phyloP scores from a whole-genome alignment of 2,329 filamentous ascomycete genomes.

The Didymella pomorum region DNA sequence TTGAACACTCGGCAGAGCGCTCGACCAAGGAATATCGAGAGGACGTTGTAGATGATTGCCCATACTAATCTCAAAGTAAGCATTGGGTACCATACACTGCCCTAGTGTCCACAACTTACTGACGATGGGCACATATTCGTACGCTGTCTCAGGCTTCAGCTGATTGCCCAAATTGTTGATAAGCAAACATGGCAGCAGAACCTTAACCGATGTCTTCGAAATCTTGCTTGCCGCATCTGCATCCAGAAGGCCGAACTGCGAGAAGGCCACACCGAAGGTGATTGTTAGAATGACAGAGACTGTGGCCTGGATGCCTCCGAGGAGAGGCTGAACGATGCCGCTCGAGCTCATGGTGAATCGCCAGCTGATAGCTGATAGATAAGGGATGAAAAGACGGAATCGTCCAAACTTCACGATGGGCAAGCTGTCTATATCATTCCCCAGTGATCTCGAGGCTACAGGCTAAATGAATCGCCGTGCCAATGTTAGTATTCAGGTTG shows the following conservation, averaged over 20 bases:
- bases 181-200: constrained; percentile 63
- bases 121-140: constrained; percentile 60
- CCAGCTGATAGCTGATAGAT: background rate
- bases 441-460: background rate
- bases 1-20: constrained; percentile 56
- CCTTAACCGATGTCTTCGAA: constrained; percentile 60
- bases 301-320: constrained; percentile 64
- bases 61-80: constrained; percentile 52
- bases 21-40: constrained; percentile 59
- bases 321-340: constrained; percentile 50
- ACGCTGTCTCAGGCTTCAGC: constrained; percentile 56
- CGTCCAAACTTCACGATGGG: background rate
- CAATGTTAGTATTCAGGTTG: constrained; percentile 18
- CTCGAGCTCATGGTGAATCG: constrained; percentile 12
- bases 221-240: constrained; percentile 60
- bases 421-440: background rate
- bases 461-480: constrained; percentile 6
- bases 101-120: constrained; percentile 41
- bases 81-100: background rate
- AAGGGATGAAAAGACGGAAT: background rate
- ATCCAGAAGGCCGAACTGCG: constrained; percentile 60
- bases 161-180: constrained; percentile 63
- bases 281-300: constrained; percentile 64
- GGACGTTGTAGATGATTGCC: constrained; percentile 59
- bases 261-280: constrained; percentile 60